These are phyloP conservation scores for Naumovozyma castellii DNA, from an alignment of 805 yeast genomes.

Conservation along the genomic window DNA sequence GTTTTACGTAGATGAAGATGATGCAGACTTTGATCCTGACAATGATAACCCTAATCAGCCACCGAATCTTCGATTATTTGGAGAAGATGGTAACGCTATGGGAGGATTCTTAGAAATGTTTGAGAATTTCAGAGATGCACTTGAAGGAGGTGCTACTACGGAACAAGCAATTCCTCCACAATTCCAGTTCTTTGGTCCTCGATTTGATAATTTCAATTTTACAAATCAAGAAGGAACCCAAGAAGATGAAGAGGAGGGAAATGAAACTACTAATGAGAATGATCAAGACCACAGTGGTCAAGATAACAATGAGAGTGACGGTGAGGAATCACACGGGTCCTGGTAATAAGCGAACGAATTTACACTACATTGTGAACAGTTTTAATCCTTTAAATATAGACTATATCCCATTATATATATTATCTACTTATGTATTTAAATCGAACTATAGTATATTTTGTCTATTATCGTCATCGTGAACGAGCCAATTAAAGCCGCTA, in stretches of 20 bases:
- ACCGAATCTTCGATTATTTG: constrained; percentile 1
- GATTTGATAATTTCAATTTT: constrained; percentile 4
- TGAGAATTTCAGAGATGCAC: constrained; percentile 18
- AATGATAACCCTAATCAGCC: neutral
- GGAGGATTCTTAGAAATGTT: constrained; percentile 20
- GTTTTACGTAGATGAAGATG: constrained; percentile 10
- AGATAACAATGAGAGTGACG: constrained; percentile 2
- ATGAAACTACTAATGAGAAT: constrained; percentile 4
- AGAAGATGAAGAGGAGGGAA: constrained; percentile 7
- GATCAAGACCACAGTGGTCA: constrained; percentile 4
- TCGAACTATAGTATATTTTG: no score
- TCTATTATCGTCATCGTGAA: neutral
- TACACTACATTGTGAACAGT: neutral
- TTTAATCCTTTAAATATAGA: no score
- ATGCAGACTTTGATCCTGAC: constrained; percentile 1
- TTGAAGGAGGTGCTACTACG: constrained; percentile 10
- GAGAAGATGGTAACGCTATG: constrained; percentile 9
- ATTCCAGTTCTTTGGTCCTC: constrained; percentile 17
- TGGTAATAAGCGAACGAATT: no score
- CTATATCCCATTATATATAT: no score
- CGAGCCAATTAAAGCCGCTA: constrained; percentile 1
- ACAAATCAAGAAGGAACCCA: constrained; percentile 8
- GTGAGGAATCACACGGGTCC: neutral
- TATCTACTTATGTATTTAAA: no score
- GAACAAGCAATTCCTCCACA: constrained; percentile 9